Evolutionary conservation across 345 rosid genomes (phyloP).

Genomic region (Nasturtium officinale): DNA sequence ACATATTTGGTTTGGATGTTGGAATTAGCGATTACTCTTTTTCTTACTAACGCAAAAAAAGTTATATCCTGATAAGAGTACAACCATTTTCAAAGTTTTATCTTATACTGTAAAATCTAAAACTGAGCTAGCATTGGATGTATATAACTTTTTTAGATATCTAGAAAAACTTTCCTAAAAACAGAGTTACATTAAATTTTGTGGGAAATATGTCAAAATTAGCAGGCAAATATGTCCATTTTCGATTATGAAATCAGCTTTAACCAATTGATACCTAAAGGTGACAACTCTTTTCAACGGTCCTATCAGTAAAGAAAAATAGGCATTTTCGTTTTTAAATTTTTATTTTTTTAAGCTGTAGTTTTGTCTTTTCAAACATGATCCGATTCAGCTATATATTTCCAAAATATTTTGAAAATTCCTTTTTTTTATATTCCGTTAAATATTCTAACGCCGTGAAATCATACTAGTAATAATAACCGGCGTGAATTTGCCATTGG

Average conservation of each 20-base stretch:
- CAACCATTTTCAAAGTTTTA: background rate
- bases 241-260: background rate
- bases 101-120: background rate
- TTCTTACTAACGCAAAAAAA: background rate
- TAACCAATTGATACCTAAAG: conserved; percentile 14
- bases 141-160: background rate
- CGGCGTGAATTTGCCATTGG: conserved; percentile 19
- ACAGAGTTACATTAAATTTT: background rate
- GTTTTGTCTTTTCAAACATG: background rate
- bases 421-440: background rate
- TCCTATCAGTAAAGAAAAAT: background rate
- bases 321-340: background rate
- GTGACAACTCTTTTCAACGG: conserved; percentile 18
- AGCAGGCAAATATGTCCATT: conserved; percentile 13
- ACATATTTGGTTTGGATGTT: background rate
- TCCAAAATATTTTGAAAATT: background rate
- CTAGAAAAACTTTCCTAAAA: background rate
- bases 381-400: background rate
- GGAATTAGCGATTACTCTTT: background rate
- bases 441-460: conserved; percentile 17
- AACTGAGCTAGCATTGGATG: background rate
- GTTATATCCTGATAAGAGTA: background rate
- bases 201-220: background rate
- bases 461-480: background rate
- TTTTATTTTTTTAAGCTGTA: background rate